Conservation (phyloP, 2,329 filamentous ascomycete genomes). For the Colletotrichum godetiae region DNA sequence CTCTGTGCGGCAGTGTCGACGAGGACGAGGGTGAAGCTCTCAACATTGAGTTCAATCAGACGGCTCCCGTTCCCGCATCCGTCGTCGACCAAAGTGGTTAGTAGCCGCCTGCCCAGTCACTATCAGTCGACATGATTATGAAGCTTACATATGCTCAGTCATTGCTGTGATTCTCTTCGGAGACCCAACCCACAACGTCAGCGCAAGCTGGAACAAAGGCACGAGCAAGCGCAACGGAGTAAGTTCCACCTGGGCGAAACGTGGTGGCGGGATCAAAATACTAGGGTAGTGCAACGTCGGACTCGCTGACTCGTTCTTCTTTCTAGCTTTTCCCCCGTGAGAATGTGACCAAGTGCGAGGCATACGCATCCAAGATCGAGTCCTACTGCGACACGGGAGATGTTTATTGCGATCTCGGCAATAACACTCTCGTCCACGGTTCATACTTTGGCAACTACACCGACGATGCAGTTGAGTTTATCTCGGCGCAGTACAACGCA, state of each 20-base stretch:
- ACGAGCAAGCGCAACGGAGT: slow-evolving; percentile 52
- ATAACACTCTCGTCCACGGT: slow-evolving; percentile 43
- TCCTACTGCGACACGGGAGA: slow-evolving; percentile 57
- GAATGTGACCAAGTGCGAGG: slow-evolving; percentile 48
- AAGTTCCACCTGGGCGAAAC: slow-evolving; percentile 36
- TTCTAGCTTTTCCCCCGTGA: slow-evolving; percentile 50
- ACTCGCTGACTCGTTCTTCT: neutral
- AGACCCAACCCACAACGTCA: slow-evolving; percentile 53
- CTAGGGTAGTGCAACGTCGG: neutral
- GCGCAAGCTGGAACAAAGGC: slow-evolving; percentile 49
- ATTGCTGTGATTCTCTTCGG: slow-evolving; percentile 54
- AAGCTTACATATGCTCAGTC: slow-evolving; percentile 43
- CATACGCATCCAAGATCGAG: slow-evolving; percentile 48
- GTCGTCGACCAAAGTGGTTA: slow-evolving; percentile 49
- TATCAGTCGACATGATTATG: slow-evolving; percentile 14
- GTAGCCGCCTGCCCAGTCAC: slow-evolving; percentile 6
- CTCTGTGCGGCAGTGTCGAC: slow-evolving; percentile 49
- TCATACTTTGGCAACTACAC: slow-evolving; percentile 51
- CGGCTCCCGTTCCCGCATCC: slow-evolving; percentile 39
- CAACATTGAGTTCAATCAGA: slow-evolving; percentile 36
- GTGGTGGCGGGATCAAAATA: neutral
- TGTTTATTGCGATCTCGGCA: slow-evolving; percentile 51
- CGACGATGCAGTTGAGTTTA: slow-evolving; percentile 47
- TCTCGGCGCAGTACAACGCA: slow-evolving; percentile 47
- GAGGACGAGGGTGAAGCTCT: slow-evolving; percentile 34